Evolutionary conservation across 2,329 filamentous ascomycete genomes (phyloP).

Genomic region (Sarocladiaceae sp.): DNA sequence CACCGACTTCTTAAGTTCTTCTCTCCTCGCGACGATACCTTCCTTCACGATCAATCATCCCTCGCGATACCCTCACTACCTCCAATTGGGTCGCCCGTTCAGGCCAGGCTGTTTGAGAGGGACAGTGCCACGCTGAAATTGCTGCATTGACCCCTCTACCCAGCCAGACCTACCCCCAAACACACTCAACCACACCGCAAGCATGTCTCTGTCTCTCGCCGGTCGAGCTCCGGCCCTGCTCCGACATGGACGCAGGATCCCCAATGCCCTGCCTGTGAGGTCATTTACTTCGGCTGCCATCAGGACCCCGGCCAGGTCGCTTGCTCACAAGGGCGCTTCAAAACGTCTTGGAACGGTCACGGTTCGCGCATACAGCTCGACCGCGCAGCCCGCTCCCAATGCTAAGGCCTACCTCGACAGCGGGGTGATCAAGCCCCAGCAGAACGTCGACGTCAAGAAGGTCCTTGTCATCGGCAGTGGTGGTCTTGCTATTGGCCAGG

Average conservation of each 20-base stretch:
- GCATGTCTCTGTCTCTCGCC: constrained; percentile 40
- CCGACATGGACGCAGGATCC: constrained; percentile 49
- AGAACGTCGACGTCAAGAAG: constrained; percentile 90
- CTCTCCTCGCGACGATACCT: constrained; percentile 5
- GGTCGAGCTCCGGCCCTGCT: constrained; percentile 55
- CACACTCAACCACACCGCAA: constrained; percentile 25
- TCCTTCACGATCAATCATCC: background rate
- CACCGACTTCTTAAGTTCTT: constrained; percentile 10
- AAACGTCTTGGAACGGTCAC: constrained; percentile 47
- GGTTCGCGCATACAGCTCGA: constrained; percentile 36
- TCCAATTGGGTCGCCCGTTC: constrained; percentile 6
- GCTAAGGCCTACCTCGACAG: constrained; percentile 86
- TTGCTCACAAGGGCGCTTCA: constrained; percentile 22
- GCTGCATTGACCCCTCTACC: constrained; percentile 29
- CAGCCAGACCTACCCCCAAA: constrained; percentile 16
- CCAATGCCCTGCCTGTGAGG: constrained; percentile 39
- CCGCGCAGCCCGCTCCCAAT: constrained; percentile 67
- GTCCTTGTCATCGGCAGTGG: constrained; percentile 94
- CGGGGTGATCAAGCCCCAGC: constrained; percentile 74
- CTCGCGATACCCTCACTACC: constrained; percentile 3
- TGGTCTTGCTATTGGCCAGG: constrained; percentile 94
- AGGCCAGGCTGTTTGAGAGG: constrained; percentile 27
- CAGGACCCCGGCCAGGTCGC: constrained; percentile 20
- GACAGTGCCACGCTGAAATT: constrained; percentile 23
- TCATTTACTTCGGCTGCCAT: constrained; percentile 36